Percentiles rank a stretch among this genome's conserved stretches.
Conservation (phyloP, 2,329 filamentous ascomycete species). For the Colletotrichum sp. region DNA sequence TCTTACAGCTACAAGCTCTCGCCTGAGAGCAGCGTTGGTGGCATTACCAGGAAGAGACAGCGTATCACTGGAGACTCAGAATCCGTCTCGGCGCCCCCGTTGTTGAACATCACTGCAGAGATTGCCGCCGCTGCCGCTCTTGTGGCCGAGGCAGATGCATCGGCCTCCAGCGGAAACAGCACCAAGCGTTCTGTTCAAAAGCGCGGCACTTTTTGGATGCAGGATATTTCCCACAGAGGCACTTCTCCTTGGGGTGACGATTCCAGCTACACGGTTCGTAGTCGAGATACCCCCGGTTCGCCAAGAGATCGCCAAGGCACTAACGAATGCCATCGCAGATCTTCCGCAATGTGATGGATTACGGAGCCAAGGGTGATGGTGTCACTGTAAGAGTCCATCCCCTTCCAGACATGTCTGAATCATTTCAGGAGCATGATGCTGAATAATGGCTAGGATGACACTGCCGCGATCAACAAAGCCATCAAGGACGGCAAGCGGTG, state of each 20-base stretch:
- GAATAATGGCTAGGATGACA: conserved; percentile 43
- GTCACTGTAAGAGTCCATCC: conserved; percentile 40
- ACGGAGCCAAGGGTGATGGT: conserved; percentile 69
- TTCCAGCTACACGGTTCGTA: background rate
- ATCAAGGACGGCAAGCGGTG: conserved; percentile 21
- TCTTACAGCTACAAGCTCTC: background rate
- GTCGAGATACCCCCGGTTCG: background rate
- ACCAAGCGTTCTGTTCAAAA: background rate
- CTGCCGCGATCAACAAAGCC: conserved; percentile 48
- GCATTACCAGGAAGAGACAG: background rate
- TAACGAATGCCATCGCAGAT: background rate
- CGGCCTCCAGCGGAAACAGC: background rate
- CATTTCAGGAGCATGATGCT: background rate
- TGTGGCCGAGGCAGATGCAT: background rate
- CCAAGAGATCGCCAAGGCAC: background rate
- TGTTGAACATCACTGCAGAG: background rate
- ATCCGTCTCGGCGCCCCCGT: background rate
- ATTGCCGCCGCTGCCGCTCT: background rate
- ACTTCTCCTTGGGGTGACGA: background rate
- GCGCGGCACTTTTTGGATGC: background rate
- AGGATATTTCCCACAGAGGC: background rate
- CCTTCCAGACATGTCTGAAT: background rate
- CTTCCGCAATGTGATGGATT: conserved; percentile 17
- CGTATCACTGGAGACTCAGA: background rate
- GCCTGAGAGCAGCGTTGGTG: background rate